Evolutionary conservation across 1,284 basidiomycete species (phyloP).

Genomic region (Testicularia cyperi): DNA sequence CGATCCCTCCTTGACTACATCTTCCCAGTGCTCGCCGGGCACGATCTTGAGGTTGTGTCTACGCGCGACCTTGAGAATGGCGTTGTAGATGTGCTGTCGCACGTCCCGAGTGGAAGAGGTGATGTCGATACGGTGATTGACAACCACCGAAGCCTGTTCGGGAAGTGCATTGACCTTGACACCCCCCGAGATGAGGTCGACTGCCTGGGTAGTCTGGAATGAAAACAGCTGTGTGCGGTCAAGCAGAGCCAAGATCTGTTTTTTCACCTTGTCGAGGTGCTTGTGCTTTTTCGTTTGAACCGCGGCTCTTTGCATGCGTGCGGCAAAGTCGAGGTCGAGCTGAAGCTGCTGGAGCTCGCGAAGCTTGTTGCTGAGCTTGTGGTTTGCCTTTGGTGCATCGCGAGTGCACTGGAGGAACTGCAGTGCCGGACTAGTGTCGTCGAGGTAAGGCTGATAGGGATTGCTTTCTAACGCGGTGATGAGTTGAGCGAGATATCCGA

Average conservation of each 20-base stretch:
- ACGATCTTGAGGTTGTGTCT: conserved; percentile 66
- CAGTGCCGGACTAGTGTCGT: conserved; percentile 60
- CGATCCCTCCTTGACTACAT: neutral
- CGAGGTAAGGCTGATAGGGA: conserved; percentile 62
- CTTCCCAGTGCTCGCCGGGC: conserved; percentile 63
- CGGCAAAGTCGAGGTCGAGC: conserved; percentile 1
- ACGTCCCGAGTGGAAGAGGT: conserved; percentile 64
- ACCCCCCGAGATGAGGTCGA: conserved; percentile 70
- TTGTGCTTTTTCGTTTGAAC: conserved; percentile 3
- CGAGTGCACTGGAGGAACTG: conserved; percentile 64
- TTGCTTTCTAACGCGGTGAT: conserved; percentile 67
- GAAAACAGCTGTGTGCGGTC: conserved; percentile 60
- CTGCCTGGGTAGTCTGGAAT: conserved; percentile 71
- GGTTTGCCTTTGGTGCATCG: conserved; percentile 64
- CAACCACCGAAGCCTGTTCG: conserved; percentile 65
- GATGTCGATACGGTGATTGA: conserved; percentile 69
- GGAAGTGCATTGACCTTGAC: conserved; percentile 71
- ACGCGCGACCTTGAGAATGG: conserved; percentile 63
- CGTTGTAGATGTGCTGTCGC: conserved; percentile 62
- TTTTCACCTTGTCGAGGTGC: conserved; percentile 8
- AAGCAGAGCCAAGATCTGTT: conserved; percentile 1
- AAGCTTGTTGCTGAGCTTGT: conserved; percentile 62
- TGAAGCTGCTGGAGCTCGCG: conserved; percentile 60
- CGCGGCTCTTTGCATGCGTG: neutral
- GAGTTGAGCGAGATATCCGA: conserved; percentile 68